These are phyloP conservation scores for Thyridium curvatum DNA, from an alignment of 2,329 filamentous ascomycete genomes.

Conservation along the genomic window DNA sequence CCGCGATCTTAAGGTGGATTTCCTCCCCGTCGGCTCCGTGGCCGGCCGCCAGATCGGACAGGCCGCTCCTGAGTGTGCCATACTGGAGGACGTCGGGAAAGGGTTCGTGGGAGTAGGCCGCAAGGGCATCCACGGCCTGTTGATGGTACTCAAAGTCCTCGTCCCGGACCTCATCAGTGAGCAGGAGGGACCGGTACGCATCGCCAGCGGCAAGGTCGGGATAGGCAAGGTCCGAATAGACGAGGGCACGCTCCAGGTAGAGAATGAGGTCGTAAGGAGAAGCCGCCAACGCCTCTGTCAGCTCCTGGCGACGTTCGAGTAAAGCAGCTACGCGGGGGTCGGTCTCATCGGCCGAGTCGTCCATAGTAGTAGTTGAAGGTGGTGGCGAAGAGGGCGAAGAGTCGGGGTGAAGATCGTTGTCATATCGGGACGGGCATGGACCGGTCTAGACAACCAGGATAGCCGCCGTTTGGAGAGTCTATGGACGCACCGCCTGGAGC, in stretches of 20 bases:
- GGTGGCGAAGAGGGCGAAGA: conserved; percentile 3
- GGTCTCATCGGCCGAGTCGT: conserved; percentile 23
- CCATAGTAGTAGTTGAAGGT: conserved; percentile 13
- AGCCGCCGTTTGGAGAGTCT: not conserved
- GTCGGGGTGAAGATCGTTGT: conserved; percentile 2
- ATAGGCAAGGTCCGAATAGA: conserved; percentile 72
- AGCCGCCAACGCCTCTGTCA: conserved; percentile 48
- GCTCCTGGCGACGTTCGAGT: conserved; percentile 45
- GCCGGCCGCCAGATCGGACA: conserved; percentile 22
- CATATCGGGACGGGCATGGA: not conserved
- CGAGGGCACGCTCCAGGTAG: conserved; percentile 62
- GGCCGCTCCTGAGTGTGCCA: conserved; percentile 30
- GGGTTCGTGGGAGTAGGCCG: conserved; percentile 25
- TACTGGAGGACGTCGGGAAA: conserved; percentile 39
- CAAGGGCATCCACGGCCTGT: conserved; percentile 48
- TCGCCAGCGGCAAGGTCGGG: conserved; percentile 86
- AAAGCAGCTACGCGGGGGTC: conserved; percentile 35
- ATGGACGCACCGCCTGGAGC: conserved; percentile 2
- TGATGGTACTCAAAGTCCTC: conserved; percentile 81
- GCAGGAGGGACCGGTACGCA: conserved; percentile 81
- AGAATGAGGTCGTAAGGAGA: conserved; percentile 57
- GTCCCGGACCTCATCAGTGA: conserved; percentile 74
- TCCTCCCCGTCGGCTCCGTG: conserved; percentile 24
- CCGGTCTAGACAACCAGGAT: conserved; percentile 1
- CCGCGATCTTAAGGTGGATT: conserved; percentile 30